Conservation (phyloP, 306 rosid species). For the Dryas alaskensis region DNA sequence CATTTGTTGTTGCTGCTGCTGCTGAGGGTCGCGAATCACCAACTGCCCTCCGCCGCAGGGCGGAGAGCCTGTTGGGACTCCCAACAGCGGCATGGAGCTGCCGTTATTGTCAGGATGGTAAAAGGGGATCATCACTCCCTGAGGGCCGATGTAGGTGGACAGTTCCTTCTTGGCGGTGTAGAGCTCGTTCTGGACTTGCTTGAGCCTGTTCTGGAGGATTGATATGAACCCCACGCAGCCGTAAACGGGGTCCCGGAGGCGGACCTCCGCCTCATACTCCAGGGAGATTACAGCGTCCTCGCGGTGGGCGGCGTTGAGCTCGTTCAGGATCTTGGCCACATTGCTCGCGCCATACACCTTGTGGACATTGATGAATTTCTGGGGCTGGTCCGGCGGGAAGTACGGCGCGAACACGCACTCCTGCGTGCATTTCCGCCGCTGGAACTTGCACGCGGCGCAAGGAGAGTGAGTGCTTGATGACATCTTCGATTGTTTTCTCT, state of each 20-base stretch:
- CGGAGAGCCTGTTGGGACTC: conserved; percentile 8
- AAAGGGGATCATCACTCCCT: conserved; percentile 43
- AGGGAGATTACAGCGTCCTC: conserved; percentile 83
- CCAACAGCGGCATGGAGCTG: conserved; percentile 20
- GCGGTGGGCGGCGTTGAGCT: conserved; percentile 52
- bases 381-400: conserved; percentile 93
- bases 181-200: conserved; percentile 55
- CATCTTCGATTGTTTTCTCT: conserved; percentile 23
- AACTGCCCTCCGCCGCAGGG: conserved; percentile 30
- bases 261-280: conserved; percentile 83
- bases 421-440: conserved; percentile 77
- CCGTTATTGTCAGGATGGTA: neutral
- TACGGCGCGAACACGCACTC: conserved; percentile 91
- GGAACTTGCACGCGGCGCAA: conserved; percentile 90
- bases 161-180: conserved; percentile 67
- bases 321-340: conserved; percentile 76
- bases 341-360: conserved; percentile 88
- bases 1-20: conserved; percentile 43
- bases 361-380: conserved; percentile 76
- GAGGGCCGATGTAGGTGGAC: conserved; percentile 60
- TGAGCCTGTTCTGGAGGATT: conserved; percentile 59
- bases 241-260: conserved; percentile 73
- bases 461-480: conserved; percentile 60
- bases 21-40: conserved; percentile 50
- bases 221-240: conserved; percentile 92